Conservation (phyloP, 441 rosid genomes). For the Populus trichocarpa region DNA sequence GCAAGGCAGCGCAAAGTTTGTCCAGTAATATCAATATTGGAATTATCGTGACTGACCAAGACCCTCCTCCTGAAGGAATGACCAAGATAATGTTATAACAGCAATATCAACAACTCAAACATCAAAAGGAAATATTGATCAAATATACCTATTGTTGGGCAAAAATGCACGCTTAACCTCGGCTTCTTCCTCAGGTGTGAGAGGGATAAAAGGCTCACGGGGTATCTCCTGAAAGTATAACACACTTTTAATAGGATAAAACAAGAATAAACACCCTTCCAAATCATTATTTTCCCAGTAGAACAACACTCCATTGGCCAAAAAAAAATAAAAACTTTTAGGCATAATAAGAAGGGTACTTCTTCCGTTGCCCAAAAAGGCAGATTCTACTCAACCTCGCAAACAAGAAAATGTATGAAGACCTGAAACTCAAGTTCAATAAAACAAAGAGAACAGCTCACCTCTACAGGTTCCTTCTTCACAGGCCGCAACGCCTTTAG, state of each 20-base stretch:
- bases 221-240: conserved; percentile 46
- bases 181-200: conserved; percentile 57
- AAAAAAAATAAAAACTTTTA: background rate
- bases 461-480: conserved; percentile 44
- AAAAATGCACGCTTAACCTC: conserved; percentile 52
- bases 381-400: background rate
- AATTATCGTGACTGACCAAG: conserved; percentile 47
- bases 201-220: conserved; percentile 52
- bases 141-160: conserved; percentile 49
- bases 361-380: background rate
- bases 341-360: background rate
- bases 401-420: background rate
- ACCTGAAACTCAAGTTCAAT: background rate
- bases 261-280: background rate
- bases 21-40: conserved; percentile 76
- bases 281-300: background rate
- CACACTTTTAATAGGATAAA: conserved; percentile 11
- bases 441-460: conserved; percentile 15
- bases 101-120: conserved; percentile 4
- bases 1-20: conserved; percentile 60
- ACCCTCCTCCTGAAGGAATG: conserved; percentile 42
- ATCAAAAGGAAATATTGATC: conserved; percentile 1
- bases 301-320: background rate
- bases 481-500: conserved; percentile 39
- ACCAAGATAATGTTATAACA: conserved; percentile 11